These are phyloP conservation scores for Casuarina equisetifolia DNA, from an alignment of 306 rosid species.

Conservation along the genomic window DNA sequence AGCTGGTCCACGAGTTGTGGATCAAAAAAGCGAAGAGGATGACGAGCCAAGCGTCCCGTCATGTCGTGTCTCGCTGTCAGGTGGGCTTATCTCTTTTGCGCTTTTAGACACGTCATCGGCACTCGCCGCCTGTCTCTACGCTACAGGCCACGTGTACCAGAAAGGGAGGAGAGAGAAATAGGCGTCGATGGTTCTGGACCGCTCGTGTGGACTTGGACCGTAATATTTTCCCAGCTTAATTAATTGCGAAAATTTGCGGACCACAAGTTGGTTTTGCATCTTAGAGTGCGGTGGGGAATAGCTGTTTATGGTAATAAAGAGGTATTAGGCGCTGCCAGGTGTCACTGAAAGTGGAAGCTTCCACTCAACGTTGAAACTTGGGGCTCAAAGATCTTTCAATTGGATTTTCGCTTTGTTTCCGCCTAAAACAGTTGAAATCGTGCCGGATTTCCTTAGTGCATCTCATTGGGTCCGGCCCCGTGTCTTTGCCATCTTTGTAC, in stretches of 20 bases:
- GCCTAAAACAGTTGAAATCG: no score
- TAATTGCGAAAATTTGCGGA: neutral
- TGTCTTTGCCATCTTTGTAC: no score
- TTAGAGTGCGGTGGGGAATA: neutral
- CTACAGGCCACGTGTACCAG: slow-evolving; percentile 22
- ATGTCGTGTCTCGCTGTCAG: slow-evolving; percentile 1
- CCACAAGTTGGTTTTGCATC: slow-evolving; percentile 13
- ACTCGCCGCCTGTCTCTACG: slow-evolving; percentile 38
- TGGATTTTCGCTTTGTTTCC: neutral
- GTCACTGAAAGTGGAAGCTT: slow-evolving; percentile 26
- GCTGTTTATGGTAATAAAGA: neutral
- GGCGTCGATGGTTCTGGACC: slow-evolving; percentile 32
- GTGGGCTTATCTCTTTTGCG: slow-evolving; percentile 23
- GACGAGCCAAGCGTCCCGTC: neutral
- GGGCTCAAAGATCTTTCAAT: slow-evolving; percentile 23
- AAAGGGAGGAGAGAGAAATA: neutral
- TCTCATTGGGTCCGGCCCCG: no score
- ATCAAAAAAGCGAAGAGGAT: slow-evolving; percentile 13
- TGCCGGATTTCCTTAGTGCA: no score
- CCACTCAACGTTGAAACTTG: slow-evolving; percentile 4
- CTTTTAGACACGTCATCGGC: slow-evolving; percentile 50
- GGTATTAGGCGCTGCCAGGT: slow-evolving; percentile 22
- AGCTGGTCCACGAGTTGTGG: slow-evolving; percentile 36
- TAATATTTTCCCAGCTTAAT: neutral
- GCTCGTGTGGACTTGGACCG: slow-evolving; percentile 8